Percentiles rank a stretch among this genome's conserved stretches.
phyloP scores from a whole-genome alignment of 2,329 filamentous ascomycete species.

The Volutella citrinella region DNA sequence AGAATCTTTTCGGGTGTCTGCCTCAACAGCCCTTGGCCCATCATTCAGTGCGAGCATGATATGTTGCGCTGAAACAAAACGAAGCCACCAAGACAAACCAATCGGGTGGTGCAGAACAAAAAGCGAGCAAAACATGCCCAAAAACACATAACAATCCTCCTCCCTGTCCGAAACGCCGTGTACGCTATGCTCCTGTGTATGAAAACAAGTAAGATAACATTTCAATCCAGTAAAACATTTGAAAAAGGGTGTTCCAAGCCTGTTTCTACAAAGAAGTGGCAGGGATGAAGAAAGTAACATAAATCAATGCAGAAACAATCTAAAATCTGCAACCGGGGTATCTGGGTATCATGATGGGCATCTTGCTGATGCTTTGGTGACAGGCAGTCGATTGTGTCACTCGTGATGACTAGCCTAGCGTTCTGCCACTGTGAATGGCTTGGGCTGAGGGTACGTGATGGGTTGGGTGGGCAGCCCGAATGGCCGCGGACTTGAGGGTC shows the following conservation, averaged over 20 bases:
- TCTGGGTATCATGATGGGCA: conserved; percentile 30
- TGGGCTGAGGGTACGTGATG: conserved; percentile 36
- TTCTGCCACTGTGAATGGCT: conserved; percentile 52
- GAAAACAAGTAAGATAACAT: conserved; percentile 21
- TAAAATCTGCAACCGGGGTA: conserved; percentile 18
- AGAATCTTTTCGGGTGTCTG: too few relatives aligned
- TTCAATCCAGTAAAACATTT: conserved; percentile 10
- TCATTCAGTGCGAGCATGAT: too few relatives aligned
- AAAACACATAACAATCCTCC: too few relatives aligned
- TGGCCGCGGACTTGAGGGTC: conserved; percentile 23
- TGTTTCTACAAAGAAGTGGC: conserved; percentile 14
- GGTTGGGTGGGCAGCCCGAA: conserved; percentile 29
- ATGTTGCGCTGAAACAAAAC: too few relatives aligned
- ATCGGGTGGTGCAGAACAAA: conserved; percentile 16
- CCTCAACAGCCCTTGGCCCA: too few relatives aligned
- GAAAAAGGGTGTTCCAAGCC: conserved; percentile 10
- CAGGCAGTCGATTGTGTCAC: too few relatives aligned
- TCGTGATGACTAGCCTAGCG: conserved; percentile 39
- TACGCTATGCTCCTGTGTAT: conserved; percentile 40
- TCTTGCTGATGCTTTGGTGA: conserved; percentile 19
- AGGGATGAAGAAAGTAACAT: conserved; percentile 18
- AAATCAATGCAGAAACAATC: conserved; percentile 14
- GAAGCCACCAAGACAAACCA: conserved; percentile 13
- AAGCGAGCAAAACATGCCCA: too few relatives aligned
- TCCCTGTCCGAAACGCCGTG: conserved; percentile 32